These are phyloP conservation scores for Fusarium keratoplasticum DNA, from an alignment of 2,329 filamentous ascomycete genomes.

Conservation along the genomic window DNA sequence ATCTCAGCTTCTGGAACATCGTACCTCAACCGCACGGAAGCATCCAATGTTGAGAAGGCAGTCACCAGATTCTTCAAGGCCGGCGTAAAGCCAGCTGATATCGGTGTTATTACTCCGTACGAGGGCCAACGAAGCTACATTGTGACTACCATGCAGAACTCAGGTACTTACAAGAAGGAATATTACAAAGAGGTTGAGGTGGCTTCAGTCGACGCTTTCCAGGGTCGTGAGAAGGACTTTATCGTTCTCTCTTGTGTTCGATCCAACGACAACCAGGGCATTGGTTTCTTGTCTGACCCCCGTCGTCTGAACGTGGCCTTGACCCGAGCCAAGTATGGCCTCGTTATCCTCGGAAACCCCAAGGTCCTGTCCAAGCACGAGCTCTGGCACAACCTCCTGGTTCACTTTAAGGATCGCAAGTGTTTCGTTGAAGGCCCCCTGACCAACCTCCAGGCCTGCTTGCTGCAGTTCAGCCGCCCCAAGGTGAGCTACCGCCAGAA, in stretches of 20 bases:
- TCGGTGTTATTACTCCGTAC: constrained; percentile 98
- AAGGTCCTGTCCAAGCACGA: constrained; percentile 98
- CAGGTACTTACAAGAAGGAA: constrained; percentile 97
- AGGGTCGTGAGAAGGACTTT: constrained; percentile 98
- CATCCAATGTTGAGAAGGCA: constrained; percentile 97
- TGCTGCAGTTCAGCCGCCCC: constrained; percentile 93
- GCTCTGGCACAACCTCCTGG: constrained; percentile 93
- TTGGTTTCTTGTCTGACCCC: constrained; percentile 97
- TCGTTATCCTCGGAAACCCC: constrained; percentile 96
- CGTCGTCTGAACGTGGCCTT: constrained; percentile 97
- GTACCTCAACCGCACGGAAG: constrained; percentile 97
- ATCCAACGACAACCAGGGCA: constrained; percentile 98
- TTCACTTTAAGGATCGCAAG: constrained; percentile 97
- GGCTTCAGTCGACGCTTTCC: constrained; percentile 97
- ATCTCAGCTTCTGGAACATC: constrained; percentile 98
- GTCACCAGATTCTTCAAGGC: constrained; percentile 99
- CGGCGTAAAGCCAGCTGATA: constrained; percentile 91
- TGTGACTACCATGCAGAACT: constrained; percentile 99
- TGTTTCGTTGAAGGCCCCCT: constrained; percentile 96
- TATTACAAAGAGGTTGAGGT: constrained; percentile 99
- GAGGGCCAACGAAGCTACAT: constrained; percentile 98
- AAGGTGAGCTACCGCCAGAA: constrained; percentile 94
- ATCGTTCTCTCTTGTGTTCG: constrained; percentile 98
- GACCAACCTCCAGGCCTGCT: constrained; percentile 93
- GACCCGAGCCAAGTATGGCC: constrained; percentile 94